phyloP scores from a whole-genome alignment of 331 rosid species.

The Rhamnella rubrinervis region DNA sequence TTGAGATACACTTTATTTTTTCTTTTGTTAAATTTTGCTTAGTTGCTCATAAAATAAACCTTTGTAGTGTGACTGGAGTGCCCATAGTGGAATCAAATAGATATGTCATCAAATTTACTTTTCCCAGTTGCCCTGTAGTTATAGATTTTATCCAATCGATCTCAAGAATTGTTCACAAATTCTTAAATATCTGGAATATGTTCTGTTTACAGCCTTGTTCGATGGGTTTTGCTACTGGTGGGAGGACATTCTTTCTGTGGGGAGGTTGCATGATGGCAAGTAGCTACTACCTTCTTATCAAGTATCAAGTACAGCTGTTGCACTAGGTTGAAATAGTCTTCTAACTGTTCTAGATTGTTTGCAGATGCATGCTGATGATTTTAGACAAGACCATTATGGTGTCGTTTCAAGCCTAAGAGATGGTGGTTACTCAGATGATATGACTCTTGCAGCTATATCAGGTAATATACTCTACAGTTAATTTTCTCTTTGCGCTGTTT shows the following conservation, averaged over 20 bases:
- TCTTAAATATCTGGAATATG: constrained; percentile 13
- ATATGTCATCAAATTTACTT: neutral
- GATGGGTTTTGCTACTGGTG: constrained; percentile 99
- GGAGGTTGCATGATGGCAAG: constrained; percentile 99
- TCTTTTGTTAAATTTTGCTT: neutral
- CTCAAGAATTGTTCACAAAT: constrained; percentile 12
- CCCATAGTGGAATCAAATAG: neutral
- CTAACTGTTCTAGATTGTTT: constrained; percentile 34
- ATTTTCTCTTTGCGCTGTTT: neutral
- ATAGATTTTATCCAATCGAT: constrained; percentile 1
- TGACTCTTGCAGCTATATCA: constrained; percentile 96
- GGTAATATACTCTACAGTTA: constrained; percentile 42
- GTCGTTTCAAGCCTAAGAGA: constrained; percentile 77
- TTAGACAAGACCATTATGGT: constrained; percentile 71
- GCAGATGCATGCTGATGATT: constrained; percentile 98
- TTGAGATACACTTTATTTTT: too few relatives aligned
- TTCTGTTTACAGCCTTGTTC: constrained; percentile 82
- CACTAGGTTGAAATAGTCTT: constrained; percentile 3
- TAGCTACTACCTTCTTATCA: constrained; percentile 27
- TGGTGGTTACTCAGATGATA: constrained; percentile 99
- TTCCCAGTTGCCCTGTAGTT: neutral
- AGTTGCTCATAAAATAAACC: neutral
- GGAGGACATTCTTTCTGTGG: constrained; percentile 96
- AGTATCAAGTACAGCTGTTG: neutral
- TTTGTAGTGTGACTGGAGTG: neutral